Evolutionary conservation across 768 basidiomycete species (phyloP).

Genomic region (Mrakia blollopis): DNA sequence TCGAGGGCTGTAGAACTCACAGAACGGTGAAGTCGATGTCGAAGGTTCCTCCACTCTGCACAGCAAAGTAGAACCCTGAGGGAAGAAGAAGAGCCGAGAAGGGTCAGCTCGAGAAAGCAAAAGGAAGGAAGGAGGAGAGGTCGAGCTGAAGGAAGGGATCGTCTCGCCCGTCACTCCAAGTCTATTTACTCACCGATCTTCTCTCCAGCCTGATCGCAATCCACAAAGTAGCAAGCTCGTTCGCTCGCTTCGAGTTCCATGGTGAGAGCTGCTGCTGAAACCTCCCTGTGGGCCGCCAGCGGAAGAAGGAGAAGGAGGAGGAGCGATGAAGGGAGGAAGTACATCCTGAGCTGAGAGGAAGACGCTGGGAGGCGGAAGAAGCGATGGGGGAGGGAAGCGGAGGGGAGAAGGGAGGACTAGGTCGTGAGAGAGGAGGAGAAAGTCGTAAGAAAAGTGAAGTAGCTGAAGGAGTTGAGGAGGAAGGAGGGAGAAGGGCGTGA

Average conservation of each 20-base stretch:
- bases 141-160: neutral
- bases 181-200: slow-evolving; percentile 38
- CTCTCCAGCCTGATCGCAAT: slow-evolving; percentile 59
- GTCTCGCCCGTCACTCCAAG: neutral
- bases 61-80: slow-evolving; percentile 89
- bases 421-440: neutral
- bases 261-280: slow-evolving; percentile 42
- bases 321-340: neutral
- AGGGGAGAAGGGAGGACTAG: neutral
- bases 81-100: slow-evolving; percentile 48
- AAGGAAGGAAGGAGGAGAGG: slow-evolving; percentile 46
- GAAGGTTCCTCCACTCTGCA: slow-evolving; percentile 19
- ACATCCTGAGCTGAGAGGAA: neutral
- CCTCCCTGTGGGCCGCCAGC: slow-evolving; percentile 1
- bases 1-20: neutral
- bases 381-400: neutral
- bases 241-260: slow-evolving; percentile 45
- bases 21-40: slow-evolving; percentile 31
- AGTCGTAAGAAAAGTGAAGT: neutral
- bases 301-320: neutral
- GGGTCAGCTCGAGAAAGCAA: slow-evolving; percentile 80
- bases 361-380: neutral
- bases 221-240: slow-evolving; percentile 78
- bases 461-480: neutral
- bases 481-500: neutral